Base-by-base conservation (phyloP, 129 eudicot genomes). In the Flaveria linearis region DNA sequence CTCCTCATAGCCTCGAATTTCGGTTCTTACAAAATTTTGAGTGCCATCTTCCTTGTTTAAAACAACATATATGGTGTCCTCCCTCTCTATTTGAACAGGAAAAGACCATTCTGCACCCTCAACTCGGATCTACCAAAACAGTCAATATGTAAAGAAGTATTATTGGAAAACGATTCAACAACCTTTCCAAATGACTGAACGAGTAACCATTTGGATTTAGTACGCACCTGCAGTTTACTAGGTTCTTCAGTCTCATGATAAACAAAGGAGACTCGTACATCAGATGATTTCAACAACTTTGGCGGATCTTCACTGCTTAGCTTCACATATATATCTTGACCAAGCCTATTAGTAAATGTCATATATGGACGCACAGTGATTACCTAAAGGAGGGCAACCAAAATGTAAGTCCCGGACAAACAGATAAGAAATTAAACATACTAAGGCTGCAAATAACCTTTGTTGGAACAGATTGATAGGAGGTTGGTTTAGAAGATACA, bases 1-100 rank as follows among this genome's bases (percentile, higher is more conserved):
- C 84, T 94, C 98, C 72, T 94, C 98, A 58, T 88, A 94, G 28
- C 98, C 98, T 33, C 98, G 96, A 82, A 94, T 86, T 85, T 94
- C 98, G 15, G 86, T 81, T 79, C 91, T 88, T 66, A 94, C 60
- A 76, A 83, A 83, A 69, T 72, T 74, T 15, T 81, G 83, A 25
- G 75, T 57, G 47, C 93, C 88, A 79, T 87, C 84, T 69, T 80
- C 84, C 60, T 84, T 83, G 63, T 85, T 87, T 75, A 94, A 83
- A 51, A 83, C 90, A 26, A 94, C 85, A 76, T 78, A 78, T 76
- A 94, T 50, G 57, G 93, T 91, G 79, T 94, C 98, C 81, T 94
- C 98, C 73, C 86, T 94, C 53, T 61, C 67, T 30, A 94, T 91
- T 80, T 86, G 86, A 83, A 94, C 76, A 50, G 98, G 98, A 86